Conservation (phyloP, 2,329 filamentous ascomycete species). For the Celoporthe dispersa region DNA sequence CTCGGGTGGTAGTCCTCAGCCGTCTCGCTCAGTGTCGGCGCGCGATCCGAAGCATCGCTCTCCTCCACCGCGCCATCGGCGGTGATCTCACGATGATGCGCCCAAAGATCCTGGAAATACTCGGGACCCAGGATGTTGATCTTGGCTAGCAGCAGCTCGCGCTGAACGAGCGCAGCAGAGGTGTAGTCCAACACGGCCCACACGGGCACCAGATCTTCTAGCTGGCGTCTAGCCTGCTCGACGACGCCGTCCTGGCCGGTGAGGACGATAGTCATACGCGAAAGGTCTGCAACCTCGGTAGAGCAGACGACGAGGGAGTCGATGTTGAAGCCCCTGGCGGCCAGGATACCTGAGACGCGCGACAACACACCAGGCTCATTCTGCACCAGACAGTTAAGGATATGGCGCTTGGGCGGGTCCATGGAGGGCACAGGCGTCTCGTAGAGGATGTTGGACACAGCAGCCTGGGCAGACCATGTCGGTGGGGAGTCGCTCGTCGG, state of each 20-base stretch:
- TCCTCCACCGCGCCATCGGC: conserved; percentile 53
- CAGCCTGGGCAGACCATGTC: conserved; percentile 87
- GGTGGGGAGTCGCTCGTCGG: conserved; percentile 77
- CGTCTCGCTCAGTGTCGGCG: conserved; percentile 48
- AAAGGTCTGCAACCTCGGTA: conserved; percentile 95
- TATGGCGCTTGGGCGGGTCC: conserved; percentile 87
- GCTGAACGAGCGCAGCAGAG: conserved; percentile 87
- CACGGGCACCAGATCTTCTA: conserved; percentile 95
- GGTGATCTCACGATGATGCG: conserved; percentile 90
- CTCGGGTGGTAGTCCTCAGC: conserved; percentile 84
- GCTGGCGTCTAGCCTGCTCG: conserved; percentile 91
- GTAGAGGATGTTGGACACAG: conserved; percentile 98
- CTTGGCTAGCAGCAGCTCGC: conserved; percentile 93
- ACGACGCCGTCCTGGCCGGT: conserved; percentile 96
- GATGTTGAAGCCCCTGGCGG: conserved; percentile 97
- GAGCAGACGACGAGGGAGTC: conserved; percentile 97
- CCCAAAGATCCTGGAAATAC: conserved; percentile 96
- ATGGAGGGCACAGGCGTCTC: conserved; percentile 87
- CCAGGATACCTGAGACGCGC: conserved; percentile 93
- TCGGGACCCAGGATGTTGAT: conserved; percentile 95
- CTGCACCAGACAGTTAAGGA: conserved; percentile 97
- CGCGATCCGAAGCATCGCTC: conserved; percentile 41
- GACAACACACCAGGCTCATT: conserved; percentile 98
- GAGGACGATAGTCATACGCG: conserved; percentile 97
- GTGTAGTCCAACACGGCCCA: conserved; percentile 99